Evolutionary conservation across 1,139 yeast species (phyloP), one percentile per base, ranked within the genome.

Genomic region (Yamadazyma spencermartinsiae): DNA sequence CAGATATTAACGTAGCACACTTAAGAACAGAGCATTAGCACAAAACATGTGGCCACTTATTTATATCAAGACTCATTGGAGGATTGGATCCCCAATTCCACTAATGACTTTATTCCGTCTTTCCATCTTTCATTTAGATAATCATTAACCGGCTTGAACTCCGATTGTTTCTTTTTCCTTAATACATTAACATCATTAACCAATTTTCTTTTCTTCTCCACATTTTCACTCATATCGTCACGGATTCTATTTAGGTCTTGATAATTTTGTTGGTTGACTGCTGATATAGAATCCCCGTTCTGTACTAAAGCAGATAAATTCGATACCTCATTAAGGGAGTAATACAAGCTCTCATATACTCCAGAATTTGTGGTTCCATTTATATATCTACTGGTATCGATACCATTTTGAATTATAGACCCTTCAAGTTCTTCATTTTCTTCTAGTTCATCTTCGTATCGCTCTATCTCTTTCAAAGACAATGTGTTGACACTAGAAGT

Each of bases 111-210:
- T 23, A 72, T 52, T 3, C 74, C 72, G 23, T 68, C 71, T 38
- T 57, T 61, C 76, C 76, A 72, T 41, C 65, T 49, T 16, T 54
- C 54, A 21, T 57, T 50, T 34, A 70, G 54, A 44, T 69, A 63
- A 36, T 61, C 66, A 34, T 60, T 51, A 15, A 61, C 68, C 1
- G 74, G 72, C 40, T 56, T 51, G 43, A 56, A 65, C 18, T 63
- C 72, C 9, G 52, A 37, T 49, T 70, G 76, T 40, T 68, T 54
- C 41, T 55, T 58, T 41, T 63, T 65, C 7, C 76, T 51, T 2
- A 40, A 45, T 12, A 38, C 45, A 26, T 62, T 53, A n/a, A 63
- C 39, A 2, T 63, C 70, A 19, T 68, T 68, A 24, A 59, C 49
- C 35, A 47, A 42, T 40, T 48, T 51, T 31, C 76, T 47, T 42